Conservation (phyloP, 2,329 filamentous ascomycete genomes). For the Scytalidium lignicola region DNA sequence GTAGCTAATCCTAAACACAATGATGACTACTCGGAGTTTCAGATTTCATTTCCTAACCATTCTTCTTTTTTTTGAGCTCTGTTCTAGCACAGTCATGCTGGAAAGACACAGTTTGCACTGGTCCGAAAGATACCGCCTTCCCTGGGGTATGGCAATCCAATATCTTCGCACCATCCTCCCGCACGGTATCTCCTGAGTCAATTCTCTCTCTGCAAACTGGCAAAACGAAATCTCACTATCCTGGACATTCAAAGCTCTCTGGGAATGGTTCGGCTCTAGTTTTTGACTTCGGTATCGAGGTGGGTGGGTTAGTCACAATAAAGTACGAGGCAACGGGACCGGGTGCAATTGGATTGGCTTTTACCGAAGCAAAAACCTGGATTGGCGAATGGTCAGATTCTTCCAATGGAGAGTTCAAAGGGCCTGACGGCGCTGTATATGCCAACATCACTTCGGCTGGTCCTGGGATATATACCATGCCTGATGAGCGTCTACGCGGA, state of each 20-base stretch:
- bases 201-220: slow-evolving; percentile 33
- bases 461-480: slow-evolving; percentile 37
- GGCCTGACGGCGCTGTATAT: slow-evolving; percentile 43
- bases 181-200: slow-evolving; percentile 42
- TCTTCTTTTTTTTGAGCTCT: not conserved
- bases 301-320: slow-evolving; percentile 51
- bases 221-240: slow-evolving; percentile 21
- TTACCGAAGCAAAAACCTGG: slow-evolving; percentile 42
- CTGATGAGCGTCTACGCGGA: slow-evolving; percentile 37
- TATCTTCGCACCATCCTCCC: slow-evolving; percentile 49
- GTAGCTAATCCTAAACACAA: not conserved
- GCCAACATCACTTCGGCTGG: slow-evolving; percentile 31
- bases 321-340: slow-evolving; percentile 38
- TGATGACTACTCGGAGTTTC: not conserved
- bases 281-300: slow-evolving; percentile 54
- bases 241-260: slow-evolving; percentile 8
- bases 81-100: slow-evolving; percentile 37
- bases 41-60: not conserved
- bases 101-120: slow-evolving; percentile 48
- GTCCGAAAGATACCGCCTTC: slow-evolving; percentile 44
- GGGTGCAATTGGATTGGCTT: slow-evolving; percentile 39
- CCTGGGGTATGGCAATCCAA: slow-evolving; percentile 52
- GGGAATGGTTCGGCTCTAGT: slow-evolving; percentile 47
- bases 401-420: slow-evolving; percentile 40
- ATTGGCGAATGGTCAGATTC: slow-evolving; percentile 41